A percentile compares a stretch with the other conserved stretches of the same genome.
phyloP scores from a whole-genome alignment of 2,329 filamentous ascomycete species.

The Ceratocystis colombiana region DNA sequence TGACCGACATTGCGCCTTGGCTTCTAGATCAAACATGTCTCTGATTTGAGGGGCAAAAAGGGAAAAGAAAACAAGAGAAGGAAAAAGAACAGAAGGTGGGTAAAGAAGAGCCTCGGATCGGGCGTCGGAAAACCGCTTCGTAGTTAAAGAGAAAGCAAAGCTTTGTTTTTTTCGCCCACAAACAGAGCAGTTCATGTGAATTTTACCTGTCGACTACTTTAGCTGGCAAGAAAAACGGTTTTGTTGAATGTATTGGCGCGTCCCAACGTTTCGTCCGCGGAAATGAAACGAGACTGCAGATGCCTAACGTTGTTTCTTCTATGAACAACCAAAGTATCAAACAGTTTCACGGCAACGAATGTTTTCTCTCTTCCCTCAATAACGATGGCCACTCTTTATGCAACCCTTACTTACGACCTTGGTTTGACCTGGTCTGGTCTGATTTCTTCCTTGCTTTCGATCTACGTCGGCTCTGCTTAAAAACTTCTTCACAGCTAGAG shows the following conservation, averaged over 20 bases:
- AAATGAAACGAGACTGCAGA: slow-evolving; percentile 13
- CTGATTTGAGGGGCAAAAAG: neutral
- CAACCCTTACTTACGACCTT: too few relatives aligned
- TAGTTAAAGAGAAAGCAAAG: too few relatives aligned
- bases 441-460: too few relatives aligned
- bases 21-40: neutral
- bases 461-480: too few relatives aligned
- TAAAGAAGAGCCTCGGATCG: neutral
- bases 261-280: neutral
- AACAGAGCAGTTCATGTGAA: too few relatives aligned
- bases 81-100: neutral
- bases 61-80: neutral
- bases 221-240: neutral
- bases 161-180: too few relatives aligned
- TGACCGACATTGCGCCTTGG: slow-evolving; percentile 15
- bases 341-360: neutral
- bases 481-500: neutral
- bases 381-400: too few relatives aligned
- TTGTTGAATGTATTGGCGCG: slow-evolving; percentile 11
- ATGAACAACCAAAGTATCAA: neutral
- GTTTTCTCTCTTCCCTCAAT: slow-evolving; percentile 6
- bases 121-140: neutral
- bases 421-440: neutral
- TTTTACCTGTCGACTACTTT: too few relatives aligned
- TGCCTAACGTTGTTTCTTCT: slow-evolving; percentile 5